Base-by-base conservation (phyloP, 768 basidiomycete species). In the Gloeostereum incarnatum region DNA sequence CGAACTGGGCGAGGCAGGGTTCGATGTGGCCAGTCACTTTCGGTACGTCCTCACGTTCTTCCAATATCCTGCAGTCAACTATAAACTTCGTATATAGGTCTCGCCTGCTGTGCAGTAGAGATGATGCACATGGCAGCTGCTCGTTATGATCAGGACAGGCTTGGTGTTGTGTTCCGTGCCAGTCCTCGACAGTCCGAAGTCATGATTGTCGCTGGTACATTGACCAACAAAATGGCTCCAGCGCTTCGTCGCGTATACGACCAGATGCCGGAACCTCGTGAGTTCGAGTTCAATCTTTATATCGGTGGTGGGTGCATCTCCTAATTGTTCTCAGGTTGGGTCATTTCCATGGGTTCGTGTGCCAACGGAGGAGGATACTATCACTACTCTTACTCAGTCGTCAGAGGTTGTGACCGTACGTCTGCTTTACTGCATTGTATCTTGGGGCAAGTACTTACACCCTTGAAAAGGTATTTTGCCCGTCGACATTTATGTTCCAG, bases 51-150 rank as follows among this genome's bases (percentile, higher is more conserved):
- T n/a, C 31, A 31, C n/a, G 9, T 3, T 25, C 19, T 18, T 30
- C 34, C 11, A n/a, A 19, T 22, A 39, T 10, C 17, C 10, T 33
- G 8, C 17, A 10, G 21, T 22, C 20, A 10, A 39, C 41, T 24
- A 44, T 30, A 11, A 35, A 29, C n/a, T n/a, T n/a, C n/a, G n/a
- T n/a, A 5, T 33, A 11, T 37, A 86, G 91, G 94, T 64, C 76
- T 99, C 36, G 96, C 96, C 4, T 99, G 96, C 60, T 99, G 96
- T 60, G 96, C 96, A 16, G 96, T 99, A 22, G 96, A 99, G 66
- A 89, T 90, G 86, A 97, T 96, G 93, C 96, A 99, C 68, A 94
- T 98, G 93, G 96, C 96, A 35, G 93, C 96, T 30, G 89, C 96
- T 13, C 81, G 96, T 41, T 99, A 98, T 59, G 96, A 99, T 61